Percentiles rank a stretch among this genome's conserved stretches.
These are phyloP conservation scores for Pinus tabuliformis DNA, from an alignment of 75 land plant species.

Conservation along the genomic window DNA sequence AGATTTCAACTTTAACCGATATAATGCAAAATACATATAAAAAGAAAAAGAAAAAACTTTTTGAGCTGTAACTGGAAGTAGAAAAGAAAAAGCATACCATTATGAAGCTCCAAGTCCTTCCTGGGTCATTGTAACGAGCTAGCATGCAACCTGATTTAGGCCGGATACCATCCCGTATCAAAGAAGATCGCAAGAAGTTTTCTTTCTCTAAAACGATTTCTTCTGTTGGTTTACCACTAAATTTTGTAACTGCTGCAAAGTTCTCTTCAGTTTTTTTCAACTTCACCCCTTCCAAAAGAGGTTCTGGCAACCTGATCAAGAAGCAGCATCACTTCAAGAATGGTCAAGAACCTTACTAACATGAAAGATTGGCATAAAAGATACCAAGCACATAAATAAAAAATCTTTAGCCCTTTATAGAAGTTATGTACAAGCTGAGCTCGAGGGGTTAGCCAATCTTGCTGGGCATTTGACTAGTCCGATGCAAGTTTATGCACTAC, in stretches of 20 bases:
- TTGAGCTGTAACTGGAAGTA: no score
- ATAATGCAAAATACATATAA: no score
- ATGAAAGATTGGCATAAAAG: not conserved
- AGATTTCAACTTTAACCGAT: no score
- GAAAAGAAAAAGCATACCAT: conserved; percentile 43
- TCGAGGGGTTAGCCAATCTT: no score
- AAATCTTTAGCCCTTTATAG: no score
- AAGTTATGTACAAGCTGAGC: no score
- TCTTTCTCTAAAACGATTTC: conserved; percentile 62
- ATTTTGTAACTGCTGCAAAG: conserved; percentile 70
- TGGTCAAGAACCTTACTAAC: not conserved
- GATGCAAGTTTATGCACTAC: no score
- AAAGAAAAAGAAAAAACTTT: no score
- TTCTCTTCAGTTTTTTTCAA: conserved; percentile 64
- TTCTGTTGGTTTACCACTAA: conserved; percentile 83
- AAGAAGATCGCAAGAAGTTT: conserved; percentile 39
- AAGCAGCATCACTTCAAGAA: not conserved
- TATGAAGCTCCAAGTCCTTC: conserved; percentile 62
- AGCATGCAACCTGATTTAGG: conserved; percentile 69
- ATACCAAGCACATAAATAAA: not conserved
- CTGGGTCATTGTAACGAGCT: conserved; percentile 98
- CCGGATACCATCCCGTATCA: conserved; percentile 59
- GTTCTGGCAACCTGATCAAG: conserved; percentile 66
- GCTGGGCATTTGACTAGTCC: no score
- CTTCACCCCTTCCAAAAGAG: conserved; percentile 43